Evolutionary conservation across 148 eudicot genomes (phyloP), one percentile per base, ranked within the genome.

Genomic region (Hydrangea macrophylla): DNA sequence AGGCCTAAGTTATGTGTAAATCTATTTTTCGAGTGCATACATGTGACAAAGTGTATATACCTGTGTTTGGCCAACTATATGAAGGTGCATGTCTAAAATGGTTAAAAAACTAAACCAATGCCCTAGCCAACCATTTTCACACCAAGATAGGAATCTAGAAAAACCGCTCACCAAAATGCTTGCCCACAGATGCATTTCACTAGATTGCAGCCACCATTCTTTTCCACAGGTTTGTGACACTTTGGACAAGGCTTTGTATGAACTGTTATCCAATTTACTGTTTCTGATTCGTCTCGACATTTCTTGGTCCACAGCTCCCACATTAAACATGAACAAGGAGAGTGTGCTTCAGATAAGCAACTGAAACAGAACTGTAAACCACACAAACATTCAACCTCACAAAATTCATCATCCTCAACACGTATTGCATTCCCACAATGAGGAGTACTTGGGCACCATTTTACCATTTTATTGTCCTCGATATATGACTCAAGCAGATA

Each of bases 351-450:
- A 26, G 72, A 80, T 27, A 73, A 71, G 57, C 92, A 89, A 67
- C 81, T 83, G 69, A 89, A 89, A 80, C 96, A 89, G 75, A 86
- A 86, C 65, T 89, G 88, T 35, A 77, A 56, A 55, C 96, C 89
- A 78, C 96, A 89, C 12, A 81, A 80, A 76, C 96, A 89, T 70
- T 80, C 84, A 23, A 89, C 91, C 80, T 89, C 96, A 26, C 80
- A 75, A 28, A 82, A 75, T 53, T 77, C 83, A 62, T 84, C 95
- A 58, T 71, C 77, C 68, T 86, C 86, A 13, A 81, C 84, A 42
- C 96, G 82, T 33, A 86, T 86, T 12, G 96, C 96, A 84, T 84
- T 89, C 50, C 96, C 92, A 70, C 96, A 89, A 55, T 86, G 96
- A 23, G 96, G 96, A 62, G 79, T 51, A 74, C 96, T 86, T 0